phyloP scores from a whole-genome alignment of 108 stramenopile species.

The Thalassiosira profunda region DNA sequence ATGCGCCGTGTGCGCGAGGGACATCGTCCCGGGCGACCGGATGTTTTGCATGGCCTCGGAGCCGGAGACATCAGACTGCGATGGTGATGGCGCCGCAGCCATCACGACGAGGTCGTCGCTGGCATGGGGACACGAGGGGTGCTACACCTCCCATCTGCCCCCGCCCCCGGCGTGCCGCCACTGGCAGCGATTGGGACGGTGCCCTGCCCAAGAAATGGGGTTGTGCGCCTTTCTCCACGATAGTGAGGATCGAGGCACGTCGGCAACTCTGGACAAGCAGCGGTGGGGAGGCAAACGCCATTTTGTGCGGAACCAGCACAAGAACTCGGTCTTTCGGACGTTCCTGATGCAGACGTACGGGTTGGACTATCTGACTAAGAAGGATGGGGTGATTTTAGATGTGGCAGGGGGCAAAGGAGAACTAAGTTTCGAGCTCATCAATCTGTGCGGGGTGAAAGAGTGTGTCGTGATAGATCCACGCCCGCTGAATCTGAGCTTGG shows the following conservation, averaged over 20 bases:
- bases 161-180: conserved; percentile 38
- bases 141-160: conserved; percentile 13
- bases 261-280: conserved; percentile 2
- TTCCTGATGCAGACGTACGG: conserved; percentile 46
- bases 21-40: conserved; percentile 17
- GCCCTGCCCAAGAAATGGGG: conserved; percentile 18
- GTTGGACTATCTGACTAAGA: conserved; percentile 19
- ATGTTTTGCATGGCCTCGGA: conserved; percentile 22
- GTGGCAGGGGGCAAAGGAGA: conserved; percentile 53
- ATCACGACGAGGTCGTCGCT: neutral
- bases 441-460: conserved; percentile 26
- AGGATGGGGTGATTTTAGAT: conserved; percentile 25
- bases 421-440: conserved; percentile 35
- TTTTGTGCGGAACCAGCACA: conserved; percentile 38
- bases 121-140: conserved; percentile 31
- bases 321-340: conserved; percentile 45
- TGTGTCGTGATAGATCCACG: conserved; percentile 49
- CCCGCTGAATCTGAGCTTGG: conserved; percentile 21
- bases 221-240: conserved; percentile 33
- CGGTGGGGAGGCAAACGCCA: conserved; percentile 34
- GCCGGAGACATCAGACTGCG: neutral
- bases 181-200: conserved; percentile 33
- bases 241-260: neutral
- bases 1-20: conserved; percentile 20
- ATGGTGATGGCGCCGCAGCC: neutral